Base-by-base conservation (phyloP, 2,329 filamentous ascomycete genomes). In the Phoma sp. region DNA sequence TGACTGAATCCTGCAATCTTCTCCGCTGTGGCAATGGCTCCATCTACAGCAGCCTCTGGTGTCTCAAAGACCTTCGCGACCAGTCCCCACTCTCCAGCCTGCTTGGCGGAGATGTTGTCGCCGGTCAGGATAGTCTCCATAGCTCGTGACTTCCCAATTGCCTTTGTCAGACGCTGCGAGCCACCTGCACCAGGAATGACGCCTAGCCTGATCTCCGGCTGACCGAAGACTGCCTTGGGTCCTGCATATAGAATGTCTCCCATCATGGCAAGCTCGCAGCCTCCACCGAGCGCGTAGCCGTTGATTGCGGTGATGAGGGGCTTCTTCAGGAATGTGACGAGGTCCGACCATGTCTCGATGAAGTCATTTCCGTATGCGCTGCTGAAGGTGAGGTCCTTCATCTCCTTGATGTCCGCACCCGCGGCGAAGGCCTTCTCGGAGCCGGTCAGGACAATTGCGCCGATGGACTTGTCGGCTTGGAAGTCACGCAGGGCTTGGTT, bases 331-430 rank as follows among this genome's bases (percentile, higher is more conserved):
- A 86, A 82, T 17, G 88, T 91, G 21, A 92, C 90, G 39, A 97
- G 85, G 59, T 89, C 83, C 5, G 92, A 96, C 95, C 95, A 99
- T 9, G 87, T 87, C 74, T 96, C 92, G 76, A 99, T 98, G 77
- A 99, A 99, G 72, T 96, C 91, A 64, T 81, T 86, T 40, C 86
- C 90, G 80, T 97, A 98, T 32, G 95, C 93, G 61, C 88, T 81
- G 59, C 90, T 85, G 78, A 99, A 99, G 49, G 88, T 93, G 32
- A 97, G 86, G 56, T 92, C 88, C 25, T 92, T 90, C 95, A 99
- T 99, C 78, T 99, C 95, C 78, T 98, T 98, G 81, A 99, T 99
- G 77, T 99, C 95, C 57, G 95, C 95, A 45, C 95, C 95, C 37
- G 95, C 83, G 74, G 68, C 74, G 49, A 76, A 99, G 34, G 93